Conservation (phyloP, 179 eudicot species). For the Patellifolia procumbens region DNA sequence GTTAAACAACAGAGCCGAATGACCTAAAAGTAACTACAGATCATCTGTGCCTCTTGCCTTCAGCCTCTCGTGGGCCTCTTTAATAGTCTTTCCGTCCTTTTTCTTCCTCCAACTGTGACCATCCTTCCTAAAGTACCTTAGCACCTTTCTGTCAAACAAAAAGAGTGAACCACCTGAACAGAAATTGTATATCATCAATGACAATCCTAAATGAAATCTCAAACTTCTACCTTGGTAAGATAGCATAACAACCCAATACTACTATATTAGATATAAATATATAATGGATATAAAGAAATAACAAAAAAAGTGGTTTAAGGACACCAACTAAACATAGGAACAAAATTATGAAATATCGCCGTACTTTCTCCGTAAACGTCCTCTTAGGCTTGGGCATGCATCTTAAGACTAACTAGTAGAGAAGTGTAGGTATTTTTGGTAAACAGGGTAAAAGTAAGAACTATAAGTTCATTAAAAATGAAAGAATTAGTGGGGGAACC, state of each 20-base stretch:
- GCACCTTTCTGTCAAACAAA: constrained; percentile 63
- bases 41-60: constrained; percentile 43
- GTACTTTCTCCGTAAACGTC: too few species aligned
- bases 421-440: too few species aligned
- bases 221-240: background rate
- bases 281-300: background rate
- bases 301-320: background rate
- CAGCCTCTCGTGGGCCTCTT: constrained; percentile 77
- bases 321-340: background rate
- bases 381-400: too few species aligned
- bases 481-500: too few species aligned
- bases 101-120: constrained; percentile 89
- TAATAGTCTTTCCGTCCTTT: constrained; percentile 71
- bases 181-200: constrained; percentile 5
- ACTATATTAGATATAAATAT: background rate
- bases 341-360: background rate
- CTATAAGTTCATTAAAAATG: background rate
- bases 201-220: background rate
- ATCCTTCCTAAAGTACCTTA: constrained; percentile 80
- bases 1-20: background rate
- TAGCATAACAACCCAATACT: background rate
- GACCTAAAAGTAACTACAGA: constrained; percentile 12
- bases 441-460: too few species aligned
- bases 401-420: too few species aligned
- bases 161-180: constrained; percentile 68